A percentile compares a stretch with the other conserved stretches of the same genome.
These are phyloP conservation scores for Metschnikowia henanensis DNA, from an alignment of 805 yeast species.

Conservation along the genomic window DNA sequence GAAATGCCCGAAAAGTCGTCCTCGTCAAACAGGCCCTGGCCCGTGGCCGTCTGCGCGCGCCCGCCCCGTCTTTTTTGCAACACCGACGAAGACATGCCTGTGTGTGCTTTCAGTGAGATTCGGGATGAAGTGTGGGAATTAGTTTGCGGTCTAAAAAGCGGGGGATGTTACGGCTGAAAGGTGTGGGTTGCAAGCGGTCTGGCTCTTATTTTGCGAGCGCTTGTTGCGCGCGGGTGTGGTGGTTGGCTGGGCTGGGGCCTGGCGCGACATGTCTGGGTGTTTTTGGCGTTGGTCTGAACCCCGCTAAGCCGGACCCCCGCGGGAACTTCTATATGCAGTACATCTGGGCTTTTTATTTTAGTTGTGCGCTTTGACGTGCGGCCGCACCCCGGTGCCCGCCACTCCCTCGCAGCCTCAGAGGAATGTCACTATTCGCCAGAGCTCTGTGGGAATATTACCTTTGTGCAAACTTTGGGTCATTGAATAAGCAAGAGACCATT, in stretches of 20 bases:
- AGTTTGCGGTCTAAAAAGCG: background rate
- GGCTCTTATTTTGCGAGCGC: background rate
- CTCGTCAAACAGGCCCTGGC: constrained; percentile 16
- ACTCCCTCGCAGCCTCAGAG: too few species aligned
- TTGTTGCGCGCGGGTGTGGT: constrained; percentile 4
- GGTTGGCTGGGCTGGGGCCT: background rate
- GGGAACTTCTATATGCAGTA: too few species aligned
- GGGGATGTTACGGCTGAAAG: background rate
- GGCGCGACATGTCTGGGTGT: background rate
- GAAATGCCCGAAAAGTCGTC: constrained; percentile 13
- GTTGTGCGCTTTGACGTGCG: too few species aligned
- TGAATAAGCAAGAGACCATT: too few species aligned
- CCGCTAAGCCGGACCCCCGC: too few species aligned
- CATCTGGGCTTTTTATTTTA: too few species aligned
- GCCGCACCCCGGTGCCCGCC: too few species aligned
- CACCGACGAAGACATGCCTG: constrained; percentile 44
- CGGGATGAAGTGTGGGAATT: background rate
- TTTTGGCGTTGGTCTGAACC: background rate
- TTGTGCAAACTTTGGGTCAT: too few species aligned
- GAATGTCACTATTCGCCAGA: too few species aligned
- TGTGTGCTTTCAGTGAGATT: background rate
- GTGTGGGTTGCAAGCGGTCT: background rate
- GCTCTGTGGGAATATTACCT: too few species aligned
- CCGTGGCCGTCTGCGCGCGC: constrained; percentile 18
- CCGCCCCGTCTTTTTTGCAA: constrained; percentile 76